A percentile compares a stretch with the other conserved stretches of the same genome.
Evolutionary conservation across 805 yeast species (phyloP).

Genomic region (Myxozyma udenii): DNA sequence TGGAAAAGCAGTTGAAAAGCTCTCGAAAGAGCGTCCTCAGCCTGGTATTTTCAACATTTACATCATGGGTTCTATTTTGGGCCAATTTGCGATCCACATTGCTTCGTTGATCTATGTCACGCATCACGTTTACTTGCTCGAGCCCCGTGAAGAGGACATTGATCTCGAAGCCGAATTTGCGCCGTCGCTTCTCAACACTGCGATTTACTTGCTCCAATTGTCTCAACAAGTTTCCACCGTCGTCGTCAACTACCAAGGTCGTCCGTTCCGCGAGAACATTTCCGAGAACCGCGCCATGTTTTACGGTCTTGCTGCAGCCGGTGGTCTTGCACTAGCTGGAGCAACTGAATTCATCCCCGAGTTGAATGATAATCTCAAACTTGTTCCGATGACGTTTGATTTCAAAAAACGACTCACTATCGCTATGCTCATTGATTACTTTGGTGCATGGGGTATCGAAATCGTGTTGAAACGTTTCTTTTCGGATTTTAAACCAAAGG

Average conservation of each 20-base stretch:
- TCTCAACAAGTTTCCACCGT: conserved; percentile 97
- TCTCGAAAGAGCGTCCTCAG: conserved; percentile 93
- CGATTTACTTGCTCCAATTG: conserved; percentile 88
- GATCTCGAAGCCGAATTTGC: conserved; percentile 84
- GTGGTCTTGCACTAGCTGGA: conserved; percentile 82
- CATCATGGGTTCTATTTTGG: conserved; percentile 95
- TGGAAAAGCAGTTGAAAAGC: conserved; percentile 83
- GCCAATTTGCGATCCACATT: conserved; percentile 94
- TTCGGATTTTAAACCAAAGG: conserved; percentile 89
- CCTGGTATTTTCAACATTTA: conserved; percentile 93
- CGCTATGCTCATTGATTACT: conserved; percentile 72
- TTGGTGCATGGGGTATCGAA: conserved; percentile 74
- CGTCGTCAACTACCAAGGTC: conserved; percentile 96
- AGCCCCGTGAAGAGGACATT: conserved; percentile 87
- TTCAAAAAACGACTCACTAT: conserved; percentile 78
- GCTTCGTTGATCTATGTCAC: conserved; percentile 78
- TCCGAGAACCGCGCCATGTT: conserved; percentile 93
- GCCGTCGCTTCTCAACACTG: conserved; percentile 92
- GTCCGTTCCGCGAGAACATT: conserved; percentile 91
- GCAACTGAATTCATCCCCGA: conserved; percentile 95
- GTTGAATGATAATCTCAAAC: conserved; percentile 83
- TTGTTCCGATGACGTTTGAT: conserved; percentile 73
- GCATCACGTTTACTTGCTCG: conserved; percentile 74
- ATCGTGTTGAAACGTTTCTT: conserved; percentile 74
- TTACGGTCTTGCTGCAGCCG: conserved; percentile 88